Base-by-base conservation (phyloP, 768 basidiomycete species). In the Cystofilobasidium macerans region DNA sequence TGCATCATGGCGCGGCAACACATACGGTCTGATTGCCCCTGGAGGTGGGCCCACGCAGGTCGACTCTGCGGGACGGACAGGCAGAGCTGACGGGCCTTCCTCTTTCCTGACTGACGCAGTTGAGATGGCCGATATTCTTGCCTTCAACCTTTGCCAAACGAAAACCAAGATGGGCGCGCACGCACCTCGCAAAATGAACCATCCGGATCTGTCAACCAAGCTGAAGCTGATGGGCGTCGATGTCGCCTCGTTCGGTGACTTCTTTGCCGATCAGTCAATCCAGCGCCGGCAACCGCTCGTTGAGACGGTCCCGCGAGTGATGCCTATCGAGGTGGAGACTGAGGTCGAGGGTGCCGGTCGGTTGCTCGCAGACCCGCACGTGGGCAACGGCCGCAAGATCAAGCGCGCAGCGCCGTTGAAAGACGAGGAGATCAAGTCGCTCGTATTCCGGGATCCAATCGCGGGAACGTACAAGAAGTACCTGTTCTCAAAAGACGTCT, bases 401-500 rank as follows among this genome's bases (percentile, higher is more conserved):
- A 67, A 67, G 65, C 32, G 26, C 24, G 54, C 58, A 1, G 30
- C 33, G 11, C 53, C 59, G 26, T 51, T 43, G 32, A 14, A 40
- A 38, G 65, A 67, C 48, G 59, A 60, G 48, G 65, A 82, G 0
- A 77, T 85, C 71, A 82, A 84, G 70, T 82, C 82, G 59, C 75
- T 88, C 45, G 81, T 81, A 3, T 88, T 87, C 73, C 68, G 67
- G 58, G 87, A 88, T 71, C 86, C 86, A 0, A 86, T 88, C 73
- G 77, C 79, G n/a, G 78, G 78, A 2, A 80, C 82, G 12, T 88
- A 87, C 78, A 87, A 87, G 76, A 87, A 86, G 71, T 86, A 85
- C 69, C 81, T 87, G 48, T 87, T 87, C 73, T 84, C 81, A 14
- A 79, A 80, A 11, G 85, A 87, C 13, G 22, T 24, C 22, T 24